A percentile compares a stretch with the other conserved stretches of the same genome.
Evolutionary conservation across 805 yeast species (phyloP).

Genomic region (Candida nemodendra): DNA sequence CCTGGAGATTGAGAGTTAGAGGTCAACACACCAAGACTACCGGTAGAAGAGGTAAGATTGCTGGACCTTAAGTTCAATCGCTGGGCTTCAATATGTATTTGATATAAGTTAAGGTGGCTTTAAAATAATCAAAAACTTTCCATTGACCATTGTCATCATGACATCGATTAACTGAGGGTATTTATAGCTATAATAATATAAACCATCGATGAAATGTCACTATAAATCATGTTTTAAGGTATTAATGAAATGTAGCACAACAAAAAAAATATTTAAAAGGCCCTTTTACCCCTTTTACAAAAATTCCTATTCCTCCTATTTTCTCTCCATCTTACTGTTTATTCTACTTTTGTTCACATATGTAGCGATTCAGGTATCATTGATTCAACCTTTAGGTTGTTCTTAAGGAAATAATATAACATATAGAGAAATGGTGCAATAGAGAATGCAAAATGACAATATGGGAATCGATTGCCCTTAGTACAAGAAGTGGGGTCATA

Average conservation of each 20-base stretch:
- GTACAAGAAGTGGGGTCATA: too few relatives aligned
- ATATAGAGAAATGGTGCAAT: too few relatives aligned
- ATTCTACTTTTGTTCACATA: too few relatives aligned
- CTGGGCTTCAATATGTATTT: slow-evolving; percentile 4
- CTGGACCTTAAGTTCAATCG: slow-evolving; percentile 29
- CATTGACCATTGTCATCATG: neutral
- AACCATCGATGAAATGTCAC: slow-evolving; percentile 2
- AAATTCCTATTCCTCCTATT: too few relatives aligned
- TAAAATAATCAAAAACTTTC: slow-evolving; percentile 7
- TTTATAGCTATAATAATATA: neutral
- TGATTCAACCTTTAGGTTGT: too few relatives aligned
- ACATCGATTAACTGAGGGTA: neutral
- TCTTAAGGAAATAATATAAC: too few relatives aligned
- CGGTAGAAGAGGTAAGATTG: slow-evolving; percentile 85
- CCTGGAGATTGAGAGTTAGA: slow-evolving; percentile 99
- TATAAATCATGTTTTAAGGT: neutral
- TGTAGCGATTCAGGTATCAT: too few relatives aligned
- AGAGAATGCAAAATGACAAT: too few relatives aligned
- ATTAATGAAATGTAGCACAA: slow-evolving; percentile 5
- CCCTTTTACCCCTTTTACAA: too few relatives aligned
- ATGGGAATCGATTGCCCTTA: too few relatives aligned
- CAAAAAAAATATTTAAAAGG: too few relatives aligned
- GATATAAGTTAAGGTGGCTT: slow-evolving; percentile 9
- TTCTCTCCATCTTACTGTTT: too few relatives aligned
- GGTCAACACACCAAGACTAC: slow-evolving; percentile 99